Conservation (phyloP, 208 protist genomes). For the Acanthamoeba sp. region DNA sequence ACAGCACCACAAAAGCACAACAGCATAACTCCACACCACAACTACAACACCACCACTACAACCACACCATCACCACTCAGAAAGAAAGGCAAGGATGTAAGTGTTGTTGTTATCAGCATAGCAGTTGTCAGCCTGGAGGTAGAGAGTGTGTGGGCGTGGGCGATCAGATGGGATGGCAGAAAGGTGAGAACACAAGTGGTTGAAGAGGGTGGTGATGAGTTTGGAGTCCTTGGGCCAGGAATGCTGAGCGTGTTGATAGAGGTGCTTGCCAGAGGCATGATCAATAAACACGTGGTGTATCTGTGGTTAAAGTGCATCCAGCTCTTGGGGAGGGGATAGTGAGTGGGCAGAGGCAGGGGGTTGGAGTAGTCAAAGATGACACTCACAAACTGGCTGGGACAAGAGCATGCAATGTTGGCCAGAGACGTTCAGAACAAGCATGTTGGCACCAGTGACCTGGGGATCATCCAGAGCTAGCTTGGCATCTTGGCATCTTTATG, state of each 20-base stretch:
- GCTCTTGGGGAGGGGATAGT: neutral
- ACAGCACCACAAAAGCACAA: no score
- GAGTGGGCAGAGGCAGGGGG: neutral
- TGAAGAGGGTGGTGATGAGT: neutral
- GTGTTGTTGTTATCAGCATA: neutral
- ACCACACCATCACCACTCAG: no score
- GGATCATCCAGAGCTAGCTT: no score
- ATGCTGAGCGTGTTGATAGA: neutral
- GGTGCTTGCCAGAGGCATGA: neutral
- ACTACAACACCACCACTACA: no score
- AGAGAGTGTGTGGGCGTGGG: neutral
- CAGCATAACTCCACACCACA: no score
- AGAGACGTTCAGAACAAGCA: no score
- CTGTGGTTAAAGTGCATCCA: neutral
- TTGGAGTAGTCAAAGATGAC: conserved; percentile 15
- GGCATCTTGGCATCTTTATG: no score
- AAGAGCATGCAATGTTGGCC: neutral
- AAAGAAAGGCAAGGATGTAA: neutral
- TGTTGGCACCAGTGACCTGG: no score
- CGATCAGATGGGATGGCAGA: neutral
- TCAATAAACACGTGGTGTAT: neutral
- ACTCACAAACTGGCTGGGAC: neutral
- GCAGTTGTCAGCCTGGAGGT: neutral
- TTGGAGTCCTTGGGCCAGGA: conserved; percentile 4
- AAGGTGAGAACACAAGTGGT: neutral